A percentile compares a stretch with the other conserved stretches of the same genome.
These are phyloP conservation scores for Penicillium sp. DNA, from an alignment of 2,329 filamentous ascomycete genomes.

Conservation along the genomic window DNA sequence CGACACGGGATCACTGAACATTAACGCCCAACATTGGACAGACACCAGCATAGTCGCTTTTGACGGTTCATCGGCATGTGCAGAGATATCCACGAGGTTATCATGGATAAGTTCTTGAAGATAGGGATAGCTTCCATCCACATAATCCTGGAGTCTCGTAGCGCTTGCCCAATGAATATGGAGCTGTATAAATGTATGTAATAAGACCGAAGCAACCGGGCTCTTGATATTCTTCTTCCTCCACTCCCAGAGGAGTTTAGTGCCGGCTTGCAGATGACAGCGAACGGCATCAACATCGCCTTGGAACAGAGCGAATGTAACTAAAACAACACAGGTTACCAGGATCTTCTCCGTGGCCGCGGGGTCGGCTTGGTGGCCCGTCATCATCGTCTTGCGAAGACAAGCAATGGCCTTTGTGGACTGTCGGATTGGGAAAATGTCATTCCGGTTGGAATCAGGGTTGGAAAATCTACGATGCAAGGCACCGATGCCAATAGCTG, in stretches of 20 bases:
- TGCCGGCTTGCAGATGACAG: conserved; percentile 7
- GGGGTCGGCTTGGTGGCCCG: not conserved
- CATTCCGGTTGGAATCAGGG: not conserved
- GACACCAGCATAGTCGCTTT: not conserved
- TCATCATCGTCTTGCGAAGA: not conserved
- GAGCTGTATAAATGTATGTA: conserved; percentile 9
- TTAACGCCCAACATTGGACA: conserved; percentile 4
- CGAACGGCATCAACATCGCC: conserved; percentile 5
- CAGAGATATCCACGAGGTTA: not conserved
- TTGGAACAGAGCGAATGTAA: conserved; percentile 5
- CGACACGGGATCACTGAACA: not conserved
- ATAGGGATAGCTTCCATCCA: not conserved
- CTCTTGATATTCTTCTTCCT: not conserved
- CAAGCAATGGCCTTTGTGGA: conserved; percentile 6
- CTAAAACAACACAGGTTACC: conserved; percentile 5
- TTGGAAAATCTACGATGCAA: conserved; percentile 6
- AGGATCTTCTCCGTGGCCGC: not conserved
- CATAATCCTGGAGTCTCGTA: not conserved
- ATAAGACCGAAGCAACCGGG: not conserved
- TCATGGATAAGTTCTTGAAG: conserved; percentile 1
- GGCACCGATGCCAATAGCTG: conserved; percentile 6
- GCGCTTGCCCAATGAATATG: conserved; percentile 7
- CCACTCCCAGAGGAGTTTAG: conserved; percentile 3
- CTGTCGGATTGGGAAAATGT: conserved; percentile 4
- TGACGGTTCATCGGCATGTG: not conserved